Percentiles rank a stretch among this genome's conserved stretches.
These are phyloP conservation scores for Mitragyna speciosa DNA, from an alignment of 257 asterid genomes.

Conservation along the genomic window DNA sequence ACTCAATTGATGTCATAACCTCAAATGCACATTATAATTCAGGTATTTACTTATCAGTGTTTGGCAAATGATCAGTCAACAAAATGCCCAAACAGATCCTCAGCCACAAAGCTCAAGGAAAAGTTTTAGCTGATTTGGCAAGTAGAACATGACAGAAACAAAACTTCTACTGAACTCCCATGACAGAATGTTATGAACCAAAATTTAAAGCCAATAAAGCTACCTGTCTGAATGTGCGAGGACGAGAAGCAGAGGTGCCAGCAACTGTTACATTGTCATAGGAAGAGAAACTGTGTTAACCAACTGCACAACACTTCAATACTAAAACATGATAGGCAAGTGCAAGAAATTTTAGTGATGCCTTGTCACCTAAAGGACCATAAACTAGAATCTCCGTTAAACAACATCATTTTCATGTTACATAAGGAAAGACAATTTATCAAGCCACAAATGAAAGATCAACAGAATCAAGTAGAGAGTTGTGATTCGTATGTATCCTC, in stretches of 20 bases:
- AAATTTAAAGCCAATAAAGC: neutral
- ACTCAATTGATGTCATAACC: neutral
- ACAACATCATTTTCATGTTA: neutral
- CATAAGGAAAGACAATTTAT: neutral
- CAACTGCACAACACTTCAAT: neutral
- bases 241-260: constrained; percentile 75
- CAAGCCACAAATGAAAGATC: neutral
- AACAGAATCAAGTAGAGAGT: neutral
- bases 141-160: neutral
- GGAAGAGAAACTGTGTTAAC: neutral
- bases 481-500: no score
- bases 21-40: neutral
- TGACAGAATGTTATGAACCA: neutral
- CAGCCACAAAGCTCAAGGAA: no score
- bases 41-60: neutral
- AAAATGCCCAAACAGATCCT: no score
- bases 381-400: neutral
- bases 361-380: neutral
- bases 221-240: constrained; percentile 84
- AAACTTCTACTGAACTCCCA: neutral
- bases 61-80: neutral
- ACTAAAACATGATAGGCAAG: neutral
- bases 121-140: neutral
- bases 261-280: constrained; percentile 51
- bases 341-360: neutral